A percentile compares a stretch with the other conserved stretches of the same genome.
phyloP scores from a whole-genome alignment of 2,329 filamentous ascomycete species.

The Alternaria triticimaculans region DNA sequence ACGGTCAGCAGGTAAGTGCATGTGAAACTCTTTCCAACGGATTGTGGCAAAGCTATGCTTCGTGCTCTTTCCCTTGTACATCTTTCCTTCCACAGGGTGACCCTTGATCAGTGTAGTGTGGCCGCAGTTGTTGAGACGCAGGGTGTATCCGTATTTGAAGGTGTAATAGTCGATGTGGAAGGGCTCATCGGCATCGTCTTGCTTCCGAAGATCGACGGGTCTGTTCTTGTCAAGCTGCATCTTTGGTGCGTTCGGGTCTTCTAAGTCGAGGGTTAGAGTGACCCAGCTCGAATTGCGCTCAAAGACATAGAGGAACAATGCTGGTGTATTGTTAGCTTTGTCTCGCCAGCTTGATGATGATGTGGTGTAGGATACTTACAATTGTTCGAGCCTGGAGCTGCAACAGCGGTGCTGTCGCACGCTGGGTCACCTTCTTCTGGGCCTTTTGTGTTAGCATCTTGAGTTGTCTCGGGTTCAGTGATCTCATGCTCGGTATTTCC shows the following conservation, averaged over 20 bases:
- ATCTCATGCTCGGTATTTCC: too few relatives aligned
- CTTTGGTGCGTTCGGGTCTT: not conserved
- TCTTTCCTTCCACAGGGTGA: not conserved
- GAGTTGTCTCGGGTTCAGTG: too few relatives aligned
- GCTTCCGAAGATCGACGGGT: not conserved
- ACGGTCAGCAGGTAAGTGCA: not conserved
- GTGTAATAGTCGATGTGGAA: not conserved
- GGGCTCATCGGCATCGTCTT: too few relatives aligned
- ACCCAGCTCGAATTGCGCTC: not conserved
- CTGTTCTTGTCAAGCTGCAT: not conserved
- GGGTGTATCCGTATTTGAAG: not conserved
- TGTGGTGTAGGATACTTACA: not conserved
- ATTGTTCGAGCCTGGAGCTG: not conserved
- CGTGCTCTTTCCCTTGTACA: not conserved
- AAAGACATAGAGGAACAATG: not conserved
- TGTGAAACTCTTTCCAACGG: not conserved
- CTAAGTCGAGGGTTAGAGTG: not conserved
- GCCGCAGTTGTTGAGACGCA: not conserved
- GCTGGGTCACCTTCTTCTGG: too few relatives aligned
- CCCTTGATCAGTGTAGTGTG: not conserved
- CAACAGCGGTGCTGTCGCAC: too few relatives aligned
- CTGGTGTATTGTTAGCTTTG: not conserved
- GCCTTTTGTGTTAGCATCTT: too few relatives aligned
- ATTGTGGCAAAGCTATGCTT: not conserved
- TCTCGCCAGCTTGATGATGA: not conserved